phyloP scores from a whole-genome alignment of 1,284 basidiomycete species.

The Boletus albobrunnescens region DNA sequence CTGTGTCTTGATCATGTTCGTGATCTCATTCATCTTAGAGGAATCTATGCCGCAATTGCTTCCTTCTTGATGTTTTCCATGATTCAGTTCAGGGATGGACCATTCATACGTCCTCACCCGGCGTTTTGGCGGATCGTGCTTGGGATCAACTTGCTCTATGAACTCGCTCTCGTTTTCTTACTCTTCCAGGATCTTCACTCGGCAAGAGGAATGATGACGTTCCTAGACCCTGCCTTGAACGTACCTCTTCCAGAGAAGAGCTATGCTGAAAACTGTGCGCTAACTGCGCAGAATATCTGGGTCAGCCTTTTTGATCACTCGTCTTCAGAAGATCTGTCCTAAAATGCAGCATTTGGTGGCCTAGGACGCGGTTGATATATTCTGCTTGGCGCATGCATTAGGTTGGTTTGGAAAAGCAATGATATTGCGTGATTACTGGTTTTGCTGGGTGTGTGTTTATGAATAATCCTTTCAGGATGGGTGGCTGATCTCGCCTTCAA shows the following conservation, averaged over 20 bases:
- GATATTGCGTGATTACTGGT: conserved; percentile 84
- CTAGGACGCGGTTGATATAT: conserved; percentile 76
- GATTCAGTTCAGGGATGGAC: conserved; percentile 83
- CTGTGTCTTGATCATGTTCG: conserved; percentile 5
- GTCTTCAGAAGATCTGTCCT: conserved; percentile 7
- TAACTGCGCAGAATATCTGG: conserved; percentile 65
- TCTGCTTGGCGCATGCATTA: conserved; percentile 75
- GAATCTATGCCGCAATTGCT: conserved; percentile 64
- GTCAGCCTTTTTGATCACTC: conserved; percentile 38
- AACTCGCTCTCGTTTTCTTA: conserved; percentile 73
- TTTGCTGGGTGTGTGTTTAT: conserved; percentile 65
- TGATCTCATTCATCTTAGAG: conserved; percentile 40
- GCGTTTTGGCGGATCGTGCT: conserved; percentile 74
- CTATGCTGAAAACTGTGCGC: conserved; percentile 74
- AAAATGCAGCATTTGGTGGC: conserved; percentile 3
- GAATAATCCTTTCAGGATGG: conserved; percentile 1
- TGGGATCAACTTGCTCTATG: conserved; percentile 77
- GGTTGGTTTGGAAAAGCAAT: conserved; percentile 88
- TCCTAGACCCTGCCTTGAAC: conserved; percentile 69
- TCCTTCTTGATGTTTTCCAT: conserved; percentile 76
- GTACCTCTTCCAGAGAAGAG: conserved; percentile 74
- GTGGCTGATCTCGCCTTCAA: conserved; percentile 29
- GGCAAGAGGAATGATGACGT: conserved; percentile 74
- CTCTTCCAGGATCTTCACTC: conserved; percentile 78
- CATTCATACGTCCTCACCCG: conserved; percentile 71